Base-by-base conservation (phyloP, 202 grass and related monocot species). In the Bolboschoenoplectus hybrid region DNA sequence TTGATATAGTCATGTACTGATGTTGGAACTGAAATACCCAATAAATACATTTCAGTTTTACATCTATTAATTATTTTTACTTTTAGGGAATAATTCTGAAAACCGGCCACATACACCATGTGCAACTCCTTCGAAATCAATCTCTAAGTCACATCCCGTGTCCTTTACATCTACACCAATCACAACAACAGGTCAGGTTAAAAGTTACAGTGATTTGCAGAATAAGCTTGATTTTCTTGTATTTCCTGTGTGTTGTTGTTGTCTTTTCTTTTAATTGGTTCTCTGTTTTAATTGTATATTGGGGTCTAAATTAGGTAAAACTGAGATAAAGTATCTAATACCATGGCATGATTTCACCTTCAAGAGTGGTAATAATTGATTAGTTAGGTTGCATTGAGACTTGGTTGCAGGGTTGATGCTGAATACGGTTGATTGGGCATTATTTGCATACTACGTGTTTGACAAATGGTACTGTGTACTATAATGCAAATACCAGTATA, bases 111-210 rank as follows among this genome's bases (percentile, higher is more conserved):
- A 60, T 41, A 80, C 75, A 80, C 19, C 75, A 60, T 40, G 52
- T 60, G 75, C 35, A 80, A 11, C 53, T 12, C 75, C 75, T 80
- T 58, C 53, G 12, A 80, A 40, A 80, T 41, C 13, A 8, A 14
- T 60, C 53, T 60, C 52, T 60, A 41, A 41, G 75, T 38, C 53
- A 2, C 34, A 60, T 80, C 53, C 52, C 60, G 75, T 80, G 52
- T 58, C 75, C 41, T 80, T 60, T 80, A 80, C 75, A 40, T 57
- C 75, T 60, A 80, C 53, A 35, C 35, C 6, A 17, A 11, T 58
- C 35, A 60, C 36, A 60, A 9, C 75, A 43, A 43, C 51, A 80
- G 75, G 75, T 80, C 16, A 44, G 53, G 0, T 20, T 43, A 61
- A 41, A 19, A 7, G 16, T 44, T 79, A 58, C 6, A 78, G 12